Base-by-base conservation (phyloP, 202 grass and related monocot species). In the Schoenoplectus triqueter region DNA sequence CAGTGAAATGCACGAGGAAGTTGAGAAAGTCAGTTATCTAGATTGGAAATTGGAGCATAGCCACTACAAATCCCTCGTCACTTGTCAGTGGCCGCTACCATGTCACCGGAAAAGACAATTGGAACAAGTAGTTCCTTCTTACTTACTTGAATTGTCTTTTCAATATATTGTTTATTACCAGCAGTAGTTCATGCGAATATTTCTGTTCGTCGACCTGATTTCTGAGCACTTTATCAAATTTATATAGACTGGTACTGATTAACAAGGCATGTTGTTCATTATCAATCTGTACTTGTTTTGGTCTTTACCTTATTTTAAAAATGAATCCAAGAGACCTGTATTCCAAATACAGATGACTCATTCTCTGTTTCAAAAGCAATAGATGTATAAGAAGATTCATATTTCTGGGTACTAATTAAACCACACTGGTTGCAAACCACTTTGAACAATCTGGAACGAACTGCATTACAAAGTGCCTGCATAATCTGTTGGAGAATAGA, bases 311-410 rank as follows among this genome's bases (percentile, higher is more conserved):
- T 22, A 75, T 97, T 68, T 92, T 86, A 71, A 92, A 97, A 65
- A 94, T 97, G 89, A 89, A 94, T 74, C 68, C 86, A 0, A 90
- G 92, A 59, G 94, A 92, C 88, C 1, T 88, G 90, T 85, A 86
- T 74, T 61, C 19, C 92, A 39, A 89, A 94, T 73, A 63, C 86
- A 0, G 88, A 90, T 50, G 94, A 91, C 89, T 1, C 88, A 91
- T 85, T 87, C 78, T 60, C 84, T 93, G 89, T 76, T 94, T 1
- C 83, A 92, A 75, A 97, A 90, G 70, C 85, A 92, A 88, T 92
- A 89, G 81, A 87, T 82, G 66, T 91, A 89, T 81, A 87, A 80
- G 66, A 31, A 66, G 10, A 19, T 7, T 3, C 78, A 8, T 22
- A 60, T 17, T 4, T 64, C 45, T 2, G 46, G 31, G 11, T 4